Base-by-base conservation (phyloP, 495 filamentous ascomycete species). In the Staphylotrichum tortipilum region DNA sequence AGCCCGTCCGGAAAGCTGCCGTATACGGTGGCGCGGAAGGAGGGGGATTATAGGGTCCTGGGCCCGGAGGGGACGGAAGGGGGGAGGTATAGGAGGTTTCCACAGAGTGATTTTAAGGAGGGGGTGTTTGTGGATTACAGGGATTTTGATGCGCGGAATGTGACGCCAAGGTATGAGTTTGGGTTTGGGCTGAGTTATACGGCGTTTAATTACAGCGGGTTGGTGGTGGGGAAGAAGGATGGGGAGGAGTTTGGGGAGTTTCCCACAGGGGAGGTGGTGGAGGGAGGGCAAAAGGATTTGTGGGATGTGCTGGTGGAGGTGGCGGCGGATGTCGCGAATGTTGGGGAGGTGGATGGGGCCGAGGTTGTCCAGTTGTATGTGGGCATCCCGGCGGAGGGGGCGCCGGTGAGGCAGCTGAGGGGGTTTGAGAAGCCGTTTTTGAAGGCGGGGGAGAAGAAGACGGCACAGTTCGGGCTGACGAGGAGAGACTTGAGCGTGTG, bases 301-400 rank as follows among this genome's bases (percentile, higher is more conserved):
- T 82, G 76, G 71, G 81, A 85, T 29, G 60, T 64, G 2, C 59
- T 85, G 1, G 76, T 71, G n/a, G 66, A 53, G 7, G 66, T 81
- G 14, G 64, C 69, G 0, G 77, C 75, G 4, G 64, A 66, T 0
- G 72, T 88, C 7, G 62, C 60, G 6, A 88, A 86, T 55, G 77
- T 71, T 2, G 83, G 84, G 1, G 30, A 22, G 0, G 64, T 74
- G 0, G 57, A 58, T 2, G 78, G 77, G 7, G 70, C 70, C 6
- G 72, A 79, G 49, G 78, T 86, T 2, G 75, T 78, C 28, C 80
- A 87, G 70, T 63, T 86, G 4, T 88, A 88, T 55, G 64, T 86
- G 12, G 66, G 70, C 0, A 73, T 82, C 24, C 81, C 80, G 57
- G 63, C 23, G 41, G 57, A 18, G 34, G 54, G 36, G 2, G 45